Evolutionary conservation across 2,329 filamentous ascomycete species (phyloP).

Genomic region (Penicillium sp.): DNA sequence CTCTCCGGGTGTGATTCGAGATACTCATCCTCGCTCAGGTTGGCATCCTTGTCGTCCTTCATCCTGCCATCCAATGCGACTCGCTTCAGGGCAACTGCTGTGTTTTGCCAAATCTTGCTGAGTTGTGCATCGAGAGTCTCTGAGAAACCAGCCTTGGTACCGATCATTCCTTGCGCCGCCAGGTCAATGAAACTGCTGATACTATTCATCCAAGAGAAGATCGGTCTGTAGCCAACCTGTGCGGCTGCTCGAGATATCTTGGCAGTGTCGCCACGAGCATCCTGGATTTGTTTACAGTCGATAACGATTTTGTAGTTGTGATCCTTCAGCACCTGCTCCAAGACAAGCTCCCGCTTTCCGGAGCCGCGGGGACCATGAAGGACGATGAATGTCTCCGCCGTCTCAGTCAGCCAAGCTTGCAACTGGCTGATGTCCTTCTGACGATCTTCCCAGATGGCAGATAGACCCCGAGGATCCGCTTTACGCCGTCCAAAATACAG

Average conservation of each 20-base stretch:
- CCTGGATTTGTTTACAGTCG: slow-evolving; percentile 90
- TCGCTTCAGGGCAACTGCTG: slow-evolving; percentile 72
- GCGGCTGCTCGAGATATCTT: slow-evolving; percentile 79
- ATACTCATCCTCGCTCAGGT: slow-evolving; percentile 78
- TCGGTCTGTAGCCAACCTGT: slow-evolving; percentile 84
- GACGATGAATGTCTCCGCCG: slow-evolving; percentile 86
- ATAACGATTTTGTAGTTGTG: slow-evolving; percentile 77
- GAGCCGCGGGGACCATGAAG: slow-evolving; percentile 89
- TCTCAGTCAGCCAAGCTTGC: slow-evolving; percentile 81
- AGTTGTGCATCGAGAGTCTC: slow-evolving; percentile 89
- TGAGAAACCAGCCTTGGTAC: slow-evolving; percentile 90
- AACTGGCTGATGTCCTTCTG: slow-evolving; percentile 79
- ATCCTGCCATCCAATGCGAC: slow-evolving; percentile 69
- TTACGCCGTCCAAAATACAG: slow-evolving; percentile 46
- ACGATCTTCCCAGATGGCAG: slow-evolving; percentile 83
- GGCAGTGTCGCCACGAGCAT: slow-evolving; percentile 80
- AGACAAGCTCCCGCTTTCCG: slow-evolving; percentile 81
- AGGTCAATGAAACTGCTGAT: slow-evolving; percentile 89
- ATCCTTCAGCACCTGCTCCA: slow-evolving; percentile 77
- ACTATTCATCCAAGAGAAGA: slow-evolving; percentile 96
- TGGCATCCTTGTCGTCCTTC: slow-evolving; percentile 70
- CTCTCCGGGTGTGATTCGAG: slow-evolving; percentile 84
- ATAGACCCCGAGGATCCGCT: slow-evolving; percentile 66
- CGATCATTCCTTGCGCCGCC: slow-evolving; percentile 88
- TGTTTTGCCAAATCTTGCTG: slow-evolving; percentile 83